These are phyloP conservation scores for Larix kaempferi DNA, from an alignment of 75 land plant genomes.

Conservation along the genomic window DNA sequence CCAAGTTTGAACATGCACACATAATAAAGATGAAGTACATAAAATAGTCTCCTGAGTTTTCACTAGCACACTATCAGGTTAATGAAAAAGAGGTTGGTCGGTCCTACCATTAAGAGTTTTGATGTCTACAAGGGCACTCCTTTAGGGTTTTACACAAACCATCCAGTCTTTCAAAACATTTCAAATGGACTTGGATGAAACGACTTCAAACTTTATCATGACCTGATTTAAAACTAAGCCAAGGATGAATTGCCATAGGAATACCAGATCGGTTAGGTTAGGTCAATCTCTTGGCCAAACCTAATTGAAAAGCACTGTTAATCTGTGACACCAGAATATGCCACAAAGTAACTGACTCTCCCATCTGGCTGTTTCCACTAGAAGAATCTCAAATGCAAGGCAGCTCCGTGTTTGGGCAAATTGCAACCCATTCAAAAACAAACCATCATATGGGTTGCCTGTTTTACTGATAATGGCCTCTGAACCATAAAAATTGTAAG, in stretches of 20 bases:
- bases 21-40: background rate
- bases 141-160: background rate
- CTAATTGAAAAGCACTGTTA: conserved; percentile 3
- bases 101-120: background rate
- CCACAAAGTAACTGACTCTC: background rate
- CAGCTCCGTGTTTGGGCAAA: background rate
- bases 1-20: background rate
- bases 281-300: background rate
- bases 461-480: too few relatives aligned
- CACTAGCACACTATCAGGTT: background rate
- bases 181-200: background rate
- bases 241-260: conserved; percentile 13
- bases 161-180: background rate
- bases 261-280: conserved; percentile 5
- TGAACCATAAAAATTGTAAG: too few relatives aligned
- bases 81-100: background rate
- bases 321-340: background rate
- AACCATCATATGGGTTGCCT: too few relatives aligned
- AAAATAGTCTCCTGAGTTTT: background rate
- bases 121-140: background rate
- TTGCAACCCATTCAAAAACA: conserved; percentile 1
- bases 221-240: conserved; percentile 4
- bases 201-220: conserved; percentile 1
- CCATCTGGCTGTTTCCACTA: background rate
- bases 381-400: conserved; percentile 4